Evolutionary conservation across 768 basidiomycete species (phyloP).

Genomic region (Clitopilus hobsonii): DNA sequence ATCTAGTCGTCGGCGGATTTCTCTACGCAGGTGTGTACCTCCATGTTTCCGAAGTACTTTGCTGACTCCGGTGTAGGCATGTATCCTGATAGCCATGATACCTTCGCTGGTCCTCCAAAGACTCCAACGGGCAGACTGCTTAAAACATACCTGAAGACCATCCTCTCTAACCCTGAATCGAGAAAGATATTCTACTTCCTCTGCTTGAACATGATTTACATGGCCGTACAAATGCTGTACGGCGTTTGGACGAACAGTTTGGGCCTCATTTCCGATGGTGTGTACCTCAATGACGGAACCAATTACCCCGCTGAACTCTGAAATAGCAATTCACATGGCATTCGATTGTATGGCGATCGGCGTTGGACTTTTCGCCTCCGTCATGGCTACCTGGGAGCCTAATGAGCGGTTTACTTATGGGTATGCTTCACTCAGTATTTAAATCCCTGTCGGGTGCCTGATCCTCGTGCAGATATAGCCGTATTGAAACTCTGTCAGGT

Average conservation of each 20-base stretch:
- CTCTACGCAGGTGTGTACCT: constrained; percentile 58
- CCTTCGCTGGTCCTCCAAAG: constrained; percentile 36
- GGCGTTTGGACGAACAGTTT: constrained; percentile 97
- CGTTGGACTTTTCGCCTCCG: constrained; percentile 91
- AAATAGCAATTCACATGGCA: constrained; percentile 94
- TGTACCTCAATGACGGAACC: constrained; percentile 6
- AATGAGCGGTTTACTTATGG: constrained; percentile 96
- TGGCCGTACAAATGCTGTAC: constrained; percentile 96
- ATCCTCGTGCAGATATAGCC: constrained; percentile 62
- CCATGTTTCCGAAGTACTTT: not conserved
- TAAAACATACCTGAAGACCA: constrained; percentile 80
- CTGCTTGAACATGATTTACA: constrained; percentile 89
- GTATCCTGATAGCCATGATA: constrained; percentile 43
- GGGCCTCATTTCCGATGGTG: constrained; percentile 95
- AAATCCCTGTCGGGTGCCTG: constrained; percentile 1
- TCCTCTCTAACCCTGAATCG: constrained; percentile 88
- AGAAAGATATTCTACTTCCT: constrained; percentile 97
- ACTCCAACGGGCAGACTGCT: constrained; percentile 51
- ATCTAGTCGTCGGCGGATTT: constrained; percentile 50
- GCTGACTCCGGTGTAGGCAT: constrained; percentile 34
- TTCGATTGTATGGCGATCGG: constrained; percentile 98
- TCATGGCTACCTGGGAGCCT: constrained; percentile 97
- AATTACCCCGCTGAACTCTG: constrained; percentile 4
- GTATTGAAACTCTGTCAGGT: constrained; percentile 95
- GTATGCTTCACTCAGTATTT: constrained; percentile 31